Conservation (phyloP, 192 early-diverging fungal species). For the Gamsiella multidivaricata region DNA sequence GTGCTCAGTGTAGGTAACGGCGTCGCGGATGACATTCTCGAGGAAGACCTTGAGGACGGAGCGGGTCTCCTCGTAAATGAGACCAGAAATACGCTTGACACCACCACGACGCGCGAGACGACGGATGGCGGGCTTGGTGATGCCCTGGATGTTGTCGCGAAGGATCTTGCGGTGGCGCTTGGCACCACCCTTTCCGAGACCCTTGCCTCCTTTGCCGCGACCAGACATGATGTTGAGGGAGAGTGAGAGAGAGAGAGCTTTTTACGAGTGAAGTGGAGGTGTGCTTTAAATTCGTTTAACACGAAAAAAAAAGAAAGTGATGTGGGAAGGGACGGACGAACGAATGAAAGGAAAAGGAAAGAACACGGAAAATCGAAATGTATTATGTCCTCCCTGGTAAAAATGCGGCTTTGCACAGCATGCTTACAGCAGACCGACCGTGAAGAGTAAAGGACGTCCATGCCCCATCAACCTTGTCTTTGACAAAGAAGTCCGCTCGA, state of each 20-base stretch:
- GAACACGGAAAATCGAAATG: neutral
- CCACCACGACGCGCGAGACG: slow-evolving; percentile 99
- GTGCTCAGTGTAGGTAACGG: slow-evolving; percentile 78
- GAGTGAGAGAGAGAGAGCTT: slow-evolving; percentile 35
- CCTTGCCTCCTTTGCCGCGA: slow-evolving; percentile 99
- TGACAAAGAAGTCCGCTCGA: no score
- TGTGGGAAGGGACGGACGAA: neutral
- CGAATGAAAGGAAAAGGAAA: neutral
- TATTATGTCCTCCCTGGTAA: no score
- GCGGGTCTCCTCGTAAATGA: slow-evolving; percentile 99
- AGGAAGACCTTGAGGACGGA: slow-evolving; percentile 97
- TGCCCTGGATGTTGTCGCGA: slow-evolving; percentile 97
- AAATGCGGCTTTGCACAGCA: no score
- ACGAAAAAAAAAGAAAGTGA: neutral
- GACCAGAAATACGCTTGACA: slow-evolving; percentile 99
- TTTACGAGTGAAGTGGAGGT: no score
- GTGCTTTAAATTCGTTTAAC: no score
- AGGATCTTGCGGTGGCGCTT: slow-evolving; percentile 99
- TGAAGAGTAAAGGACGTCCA: no score
- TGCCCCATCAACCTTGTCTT: no score
- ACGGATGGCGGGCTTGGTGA: slow-evolving; percentile 97
- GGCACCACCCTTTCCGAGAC: slow-evolving; percentile 98
- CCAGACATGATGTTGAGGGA: slow-evolving; percentile 83
- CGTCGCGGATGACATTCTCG: slow-evolving; percentile 98
- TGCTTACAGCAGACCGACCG: no score